These are phyloP conservation scores for Articulospora tetracladia DNA, from an alignment of 495 filamentous ascomycete species.

Conservation along the genomic window DNA sequence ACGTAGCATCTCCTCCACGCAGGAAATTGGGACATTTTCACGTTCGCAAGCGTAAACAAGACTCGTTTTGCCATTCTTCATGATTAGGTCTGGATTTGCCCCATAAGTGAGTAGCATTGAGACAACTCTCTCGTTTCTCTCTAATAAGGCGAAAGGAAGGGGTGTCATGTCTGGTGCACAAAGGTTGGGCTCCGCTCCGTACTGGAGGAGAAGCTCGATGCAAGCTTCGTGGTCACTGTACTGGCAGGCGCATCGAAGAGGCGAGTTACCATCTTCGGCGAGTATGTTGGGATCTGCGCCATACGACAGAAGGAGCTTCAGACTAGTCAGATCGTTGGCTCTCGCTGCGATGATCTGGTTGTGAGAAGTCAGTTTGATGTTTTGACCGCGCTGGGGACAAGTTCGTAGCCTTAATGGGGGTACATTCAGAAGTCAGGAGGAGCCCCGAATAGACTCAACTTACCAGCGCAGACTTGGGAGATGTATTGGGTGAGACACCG, in stretches of 20 bases:
- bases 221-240: conserved; percentile 41
- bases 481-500: conserved; percentile 42
- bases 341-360: conserved; percentile 38
- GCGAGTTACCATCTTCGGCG: conserved; percentile 47
- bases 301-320: conserved; percentile 42
- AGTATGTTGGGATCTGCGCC: conserved; percentile 47
- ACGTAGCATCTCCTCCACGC: conserved; percentile 46
- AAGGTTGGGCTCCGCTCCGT: conserved; percentile 46
- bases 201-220: conserved; percentile 42
- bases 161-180: conserved; percentile 44
- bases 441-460: conserved; percentile 38
- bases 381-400: conserved; percentile 44
- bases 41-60: background rate
- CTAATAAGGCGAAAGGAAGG: conserved; percentile 42
- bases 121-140: conserved; percentile 45
- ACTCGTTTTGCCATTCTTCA: conserved; percentile 38
- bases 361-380: conserved; percentile 43
- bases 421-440: too few species aligned
- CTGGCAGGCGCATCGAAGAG: conserved; percentile 54
- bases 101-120: conserved; percentile 43
- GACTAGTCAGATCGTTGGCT: conserved; percentile 35
- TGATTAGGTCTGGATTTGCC: conserved; percentile 36
- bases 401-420: too few species aligned
- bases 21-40: conserved; percentile 32
- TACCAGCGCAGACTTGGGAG: conserved; percentile 34